Conservation (phyloP, 2,329 filamentous ascomycete species). For the Paraconiothyrium brasiliense region DNA sequence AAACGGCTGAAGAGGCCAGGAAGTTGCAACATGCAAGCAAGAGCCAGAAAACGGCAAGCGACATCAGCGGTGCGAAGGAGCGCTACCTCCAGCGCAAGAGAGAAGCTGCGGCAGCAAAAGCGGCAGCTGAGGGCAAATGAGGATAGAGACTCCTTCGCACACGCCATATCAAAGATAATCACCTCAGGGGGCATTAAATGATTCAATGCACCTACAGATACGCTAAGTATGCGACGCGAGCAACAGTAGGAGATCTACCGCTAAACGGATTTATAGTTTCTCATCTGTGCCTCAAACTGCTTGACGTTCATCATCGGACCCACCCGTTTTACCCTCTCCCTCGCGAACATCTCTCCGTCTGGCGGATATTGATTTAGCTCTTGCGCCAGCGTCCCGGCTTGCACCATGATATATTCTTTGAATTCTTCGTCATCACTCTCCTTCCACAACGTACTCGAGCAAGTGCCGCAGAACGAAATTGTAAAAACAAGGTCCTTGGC, state of each 20-base stretch:
- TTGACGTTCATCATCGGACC: constrained; percentile 18
- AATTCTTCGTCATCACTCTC: constrained; percentile 27
- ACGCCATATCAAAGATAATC: neutral
- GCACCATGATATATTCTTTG: constrained; percentile 22
- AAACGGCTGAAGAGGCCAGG: constrained; percentile 71
- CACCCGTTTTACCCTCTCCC: constrained; percentile 23
- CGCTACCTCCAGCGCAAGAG: constrained; percentile 80
- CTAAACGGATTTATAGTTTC: neutral
- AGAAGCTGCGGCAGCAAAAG: constrained; percentile 77
- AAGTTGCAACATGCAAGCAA: constrained; percentile 73
- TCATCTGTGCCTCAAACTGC: constrained; percentile 25
- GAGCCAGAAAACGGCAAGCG: constrained; percentile 78
- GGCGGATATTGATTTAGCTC: constrained; percentile 19
- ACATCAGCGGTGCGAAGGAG: constrained; percentile 81
- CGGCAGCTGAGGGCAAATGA: constrained; percentile 51
- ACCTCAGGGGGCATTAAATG: neutral
- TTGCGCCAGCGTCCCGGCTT: constrained; percentile 23
- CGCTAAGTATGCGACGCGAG: neutral
- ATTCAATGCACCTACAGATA: neutral
- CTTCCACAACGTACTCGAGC: constrained; percentile 31
- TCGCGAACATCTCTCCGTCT: constrained; percentile 26
- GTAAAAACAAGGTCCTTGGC: constrained; percentile 24
- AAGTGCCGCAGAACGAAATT: constrained; percentile 28
- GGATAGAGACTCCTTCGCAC: neutral
- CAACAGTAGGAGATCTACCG: neutral